A percentile compares a stretch with the other conserved stretches of the same genome.
These are phyloP conservation scores for Populus tremula DNA, from an alignment of 345 rosid genomes.

Conservation along the genomic window DNA sequence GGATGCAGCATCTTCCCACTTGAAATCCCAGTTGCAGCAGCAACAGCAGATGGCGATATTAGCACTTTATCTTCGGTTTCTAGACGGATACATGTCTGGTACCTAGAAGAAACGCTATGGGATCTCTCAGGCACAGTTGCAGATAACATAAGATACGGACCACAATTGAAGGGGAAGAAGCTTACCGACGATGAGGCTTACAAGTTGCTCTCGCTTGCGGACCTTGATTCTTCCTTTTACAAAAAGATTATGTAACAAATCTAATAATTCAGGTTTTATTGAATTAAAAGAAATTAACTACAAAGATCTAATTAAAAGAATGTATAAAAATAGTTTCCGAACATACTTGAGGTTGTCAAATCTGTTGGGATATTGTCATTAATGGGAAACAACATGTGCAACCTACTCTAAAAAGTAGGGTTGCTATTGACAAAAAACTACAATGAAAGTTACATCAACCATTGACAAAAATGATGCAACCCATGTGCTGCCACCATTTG, in stretches of 20 bases:
- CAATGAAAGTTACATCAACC: no score
- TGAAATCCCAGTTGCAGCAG: background rate
- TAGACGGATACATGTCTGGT: background rate
- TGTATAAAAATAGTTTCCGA: no score
- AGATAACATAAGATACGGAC: constrained; percentile 79
- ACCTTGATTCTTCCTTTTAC: constrained; percentile 59
- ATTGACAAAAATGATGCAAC: no score
- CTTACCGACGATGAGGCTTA: constrained; percentile 49
- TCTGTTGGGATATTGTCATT: no score
- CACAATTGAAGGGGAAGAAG: constrained; percentile 63
- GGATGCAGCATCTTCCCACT: background rate
- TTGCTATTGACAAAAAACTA: no score
- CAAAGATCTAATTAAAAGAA: no score
- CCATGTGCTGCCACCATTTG: no score
- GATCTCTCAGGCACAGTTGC: constrained; percentile 61
- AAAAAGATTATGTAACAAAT: constrained; percentile 35
- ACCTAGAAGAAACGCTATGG: background rate
- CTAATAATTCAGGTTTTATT: no score
- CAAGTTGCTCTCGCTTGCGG: constrained; percentile 66
- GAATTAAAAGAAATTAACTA: no score
- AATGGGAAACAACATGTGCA: no score
- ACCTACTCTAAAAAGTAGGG: no score
- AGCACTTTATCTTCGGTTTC: background rate
- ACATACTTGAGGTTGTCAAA: no score
- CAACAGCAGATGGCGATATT: background rate